A percentile compares a stretch with the other conserved stretches of the same genome.
Evolutionary conservation across 257 asterid genomes (phyloP).

Genomic region (Solanum arcanum): DNA sequence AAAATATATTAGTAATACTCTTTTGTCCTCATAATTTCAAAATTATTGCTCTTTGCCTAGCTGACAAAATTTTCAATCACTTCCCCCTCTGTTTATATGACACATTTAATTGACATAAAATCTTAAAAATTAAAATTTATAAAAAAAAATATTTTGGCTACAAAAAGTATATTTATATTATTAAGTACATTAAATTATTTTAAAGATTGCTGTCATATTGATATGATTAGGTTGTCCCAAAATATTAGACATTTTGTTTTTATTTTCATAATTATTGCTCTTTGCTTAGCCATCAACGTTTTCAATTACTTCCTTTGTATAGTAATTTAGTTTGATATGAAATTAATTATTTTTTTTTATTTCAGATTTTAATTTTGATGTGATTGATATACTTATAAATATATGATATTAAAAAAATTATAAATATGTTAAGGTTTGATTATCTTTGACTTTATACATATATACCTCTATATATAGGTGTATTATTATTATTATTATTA

Average conservation of each 20-base stretch:
- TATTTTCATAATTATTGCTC: conserved; percentile 1
- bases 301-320: not conserved
- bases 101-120: not conserved
- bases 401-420: not conserved
- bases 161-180: not conserved
- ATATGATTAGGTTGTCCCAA: not conserved
- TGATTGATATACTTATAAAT: not conserved
- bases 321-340: not conserved
- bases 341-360: not conserved
- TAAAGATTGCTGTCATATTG: not conserved
- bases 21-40: not conserved
- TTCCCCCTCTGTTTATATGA: not conserved
- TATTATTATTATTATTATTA: too few relatives aligned
- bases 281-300: not conserved
- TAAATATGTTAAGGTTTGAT: not conserved
- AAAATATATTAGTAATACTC: not conserved
- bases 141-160: not conserved
- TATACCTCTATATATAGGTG: too few relatives aligned
- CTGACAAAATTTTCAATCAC: not conserved
- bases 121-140: not conserved
- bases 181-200: not conserved
- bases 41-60: not conserved
- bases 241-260: not conserved
- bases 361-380: not conserved
- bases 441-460: not conserved